Conservation (phyloP, 768 basidiomycete species). For the Sporobolomyces roseus region DNA sequence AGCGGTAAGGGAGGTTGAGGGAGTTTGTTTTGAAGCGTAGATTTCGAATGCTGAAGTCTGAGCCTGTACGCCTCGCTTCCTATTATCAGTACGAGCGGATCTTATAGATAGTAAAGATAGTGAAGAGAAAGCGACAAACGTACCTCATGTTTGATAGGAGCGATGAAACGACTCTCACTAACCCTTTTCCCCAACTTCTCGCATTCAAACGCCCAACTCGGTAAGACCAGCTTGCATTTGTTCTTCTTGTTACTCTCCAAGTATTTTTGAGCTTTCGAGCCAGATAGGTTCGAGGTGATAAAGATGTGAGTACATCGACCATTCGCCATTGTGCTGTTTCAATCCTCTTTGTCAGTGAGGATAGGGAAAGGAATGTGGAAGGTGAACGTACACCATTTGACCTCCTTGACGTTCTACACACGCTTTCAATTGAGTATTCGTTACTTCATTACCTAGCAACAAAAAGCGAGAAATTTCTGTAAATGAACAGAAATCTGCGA, state of each 20-base stretch:
- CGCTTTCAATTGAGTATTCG: slow-evolving; percentile 74
- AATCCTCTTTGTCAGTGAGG: background rate
- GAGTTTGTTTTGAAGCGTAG: background rate
- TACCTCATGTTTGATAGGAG: slow-evolving; percentile 26
- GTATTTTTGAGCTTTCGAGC: slow-evolving; percentile 65
- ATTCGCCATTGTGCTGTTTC: slow-evolving; percentile 51
- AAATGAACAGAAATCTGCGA: background rate
- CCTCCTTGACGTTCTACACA: slow-evolving; percentile 67
- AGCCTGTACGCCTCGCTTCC: background rate
- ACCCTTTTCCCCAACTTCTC: slow-evolving; percentile 60
- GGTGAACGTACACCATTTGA: slow-evolving; percentile 55
- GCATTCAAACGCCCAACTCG: slow-evolving; percentile 55
- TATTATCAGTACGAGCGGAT: background rate
- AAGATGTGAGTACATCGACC: slow-evolving; percentile 69
- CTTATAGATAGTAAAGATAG: background rate
- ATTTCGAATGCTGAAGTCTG: slow-evolving; percentile 20
- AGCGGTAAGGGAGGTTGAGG: background rate
- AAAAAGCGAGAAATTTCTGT: slow-evolving; percentile 62
- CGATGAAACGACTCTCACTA: slow-evolving; percentile 60
- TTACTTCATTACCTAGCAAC: slow-evolving; percentile 55
- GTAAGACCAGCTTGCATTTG: slow-evolving; percentile 61
- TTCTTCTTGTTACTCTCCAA: slow-evolving; percentile 57
- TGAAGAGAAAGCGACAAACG: background rate
- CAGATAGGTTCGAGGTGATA: slow-evolving; percentile 67
- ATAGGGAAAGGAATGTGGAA: background rate